Conservation (phyloP, 1,284 basidiomycete genomes). For the Clitocybe nebularis region DNA sequence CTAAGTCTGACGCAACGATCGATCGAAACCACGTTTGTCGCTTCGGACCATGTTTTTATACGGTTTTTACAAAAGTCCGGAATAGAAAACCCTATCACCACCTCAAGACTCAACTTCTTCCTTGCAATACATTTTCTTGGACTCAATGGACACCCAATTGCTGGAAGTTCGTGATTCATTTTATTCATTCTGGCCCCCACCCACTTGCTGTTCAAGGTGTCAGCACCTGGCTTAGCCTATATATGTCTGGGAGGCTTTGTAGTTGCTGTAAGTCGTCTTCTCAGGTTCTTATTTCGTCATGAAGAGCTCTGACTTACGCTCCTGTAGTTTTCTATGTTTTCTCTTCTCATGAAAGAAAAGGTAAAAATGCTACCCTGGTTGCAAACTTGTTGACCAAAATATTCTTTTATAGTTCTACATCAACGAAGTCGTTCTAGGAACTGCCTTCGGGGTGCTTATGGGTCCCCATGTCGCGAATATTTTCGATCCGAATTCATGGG, state of each 20-base stretch:
- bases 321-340: slow-evolving; percentile 73
- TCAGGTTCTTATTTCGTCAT: neutral
- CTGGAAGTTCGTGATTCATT: slow-evolving; percentile 27
- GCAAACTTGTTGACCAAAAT: too few species aligned
- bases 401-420: slow-evolving; percentile 72
- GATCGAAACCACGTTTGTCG: too few species aligned
- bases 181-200: slow-evolving; percentile 10
- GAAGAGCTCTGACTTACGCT: neutral
- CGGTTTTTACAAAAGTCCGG: too few species aligned
- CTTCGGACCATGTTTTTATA: too few species aligned
- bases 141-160: too few species aligned
- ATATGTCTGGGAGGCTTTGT: slow-evolving; percentile 78
- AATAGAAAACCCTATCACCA: too few species aligned
- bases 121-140: too few species aligned
- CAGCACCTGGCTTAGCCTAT: slow-evolving; percentile 56
- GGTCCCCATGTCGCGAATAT: slow-evolving; percentile 75
- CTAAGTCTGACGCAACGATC: too few species aligned
- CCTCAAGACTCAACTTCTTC: too few species aligned
- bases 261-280: slow-evolving; percentile 45
- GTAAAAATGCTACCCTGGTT: too few species aligned
- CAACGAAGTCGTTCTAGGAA: slow-evolving; percentile 90
- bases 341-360: slow-evolving; percentile 79
- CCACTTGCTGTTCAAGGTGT: slow-evolving; percentile 36
- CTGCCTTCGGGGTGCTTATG: slow-evolving; percentile 54
- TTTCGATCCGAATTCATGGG: slow-evolving; percentile 82